Evolutionary conservation across 176 grass and related monocot genomes (phyloP).

Genomic region (Guadua angustifolia): DNA sequence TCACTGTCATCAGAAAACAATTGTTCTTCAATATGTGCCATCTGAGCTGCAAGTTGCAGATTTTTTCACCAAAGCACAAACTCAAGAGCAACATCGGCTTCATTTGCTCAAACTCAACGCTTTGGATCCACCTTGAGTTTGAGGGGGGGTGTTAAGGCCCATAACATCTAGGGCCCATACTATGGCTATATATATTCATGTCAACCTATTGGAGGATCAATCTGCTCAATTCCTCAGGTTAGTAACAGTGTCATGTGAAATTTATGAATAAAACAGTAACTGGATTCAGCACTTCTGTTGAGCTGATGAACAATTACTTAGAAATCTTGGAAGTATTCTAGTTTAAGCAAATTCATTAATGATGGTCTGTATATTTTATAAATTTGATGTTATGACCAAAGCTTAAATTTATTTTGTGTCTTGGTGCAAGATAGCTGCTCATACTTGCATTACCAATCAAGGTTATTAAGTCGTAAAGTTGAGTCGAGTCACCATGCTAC

Average conservation of each 20-base stretch:
- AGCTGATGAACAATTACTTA: neutral
- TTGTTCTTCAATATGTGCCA: too few species aligned
- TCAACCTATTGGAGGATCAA: too few species aligned
- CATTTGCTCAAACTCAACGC: too few species aligned
- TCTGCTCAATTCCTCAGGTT: too few species aligned
- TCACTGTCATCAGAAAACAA: too few species aligned
- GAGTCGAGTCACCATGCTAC: neutral
- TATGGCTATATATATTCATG: too few species aligned
- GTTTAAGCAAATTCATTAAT: neutral
- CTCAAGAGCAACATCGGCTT: too few species aligned
- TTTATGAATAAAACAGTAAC: neutral
- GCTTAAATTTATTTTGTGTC: neutral
- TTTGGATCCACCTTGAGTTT: too few species aligned
- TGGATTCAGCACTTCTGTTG: neutral
- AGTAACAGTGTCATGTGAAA: neutral
- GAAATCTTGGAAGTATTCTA: conserved; percentile 1
- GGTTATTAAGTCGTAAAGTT: neutral
- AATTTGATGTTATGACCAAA: neutral
- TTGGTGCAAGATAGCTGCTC: neutral
- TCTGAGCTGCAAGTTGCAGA: too few species aligned
- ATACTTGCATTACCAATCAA: neutral
- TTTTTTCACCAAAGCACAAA: too few species aligned
- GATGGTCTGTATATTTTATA: neutral
- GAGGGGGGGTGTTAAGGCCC: too few species aligned
- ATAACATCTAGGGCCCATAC: too few species aligned